Evolutionary conservation across 495 filamentous ascomycete genomes (phyloP), one percentile per base, ranked within the genome.

Genomic region (Annulohypoxylon stygium): DNA sequence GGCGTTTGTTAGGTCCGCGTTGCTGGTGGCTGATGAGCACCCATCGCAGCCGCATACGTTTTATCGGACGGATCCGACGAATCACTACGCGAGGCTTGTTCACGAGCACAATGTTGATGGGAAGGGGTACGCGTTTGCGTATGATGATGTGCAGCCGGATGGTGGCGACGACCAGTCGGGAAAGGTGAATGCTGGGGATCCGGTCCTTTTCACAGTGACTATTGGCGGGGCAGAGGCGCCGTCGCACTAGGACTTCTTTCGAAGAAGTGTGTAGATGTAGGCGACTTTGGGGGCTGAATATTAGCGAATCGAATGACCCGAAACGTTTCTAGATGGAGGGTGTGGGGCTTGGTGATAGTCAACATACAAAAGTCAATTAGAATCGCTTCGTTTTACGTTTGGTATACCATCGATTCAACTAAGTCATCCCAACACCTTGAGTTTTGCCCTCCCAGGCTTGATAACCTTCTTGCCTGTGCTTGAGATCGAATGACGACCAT

Each of bases 101-200:
- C 92, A 95, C 77, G 83, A 81, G 51, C 86, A 83, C 50, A 91
- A 90, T 69, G 65, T 88, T 6, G 92, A 93, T 79, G 84, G 86
- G 2, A 85, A 88, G 58, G 92, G 92, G 1, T 95, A 94, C 78
- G 90, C 91, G 0, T 94, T 94, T 77, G 91, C 92, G 2, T 95
- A 93, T 66, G 92, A 95, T 77, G 92, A 95, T 79, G 92, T 94
- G 16, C 85, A 87, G 61, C 88, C 87, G 0, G 81, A 86, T 51
- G 87, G 84, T 41, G 90, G 88, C 0, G 78, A 79, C 10, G 90
- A 93, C 76, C 88, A 92, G 77, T 89, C 87, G 30, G 92, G 92
- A 1, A 88, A 87, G 75, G 88, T 93, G 12, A 87, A 83, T 65
- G 89, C 88, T 71, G 82, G 83, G 0, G 88, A 84, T 67, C 91